Evolutionary conservation across 1,139 yeast species (phyloP).

Genomic region (Zhuliangozyma parablackwelliae): DNA sequence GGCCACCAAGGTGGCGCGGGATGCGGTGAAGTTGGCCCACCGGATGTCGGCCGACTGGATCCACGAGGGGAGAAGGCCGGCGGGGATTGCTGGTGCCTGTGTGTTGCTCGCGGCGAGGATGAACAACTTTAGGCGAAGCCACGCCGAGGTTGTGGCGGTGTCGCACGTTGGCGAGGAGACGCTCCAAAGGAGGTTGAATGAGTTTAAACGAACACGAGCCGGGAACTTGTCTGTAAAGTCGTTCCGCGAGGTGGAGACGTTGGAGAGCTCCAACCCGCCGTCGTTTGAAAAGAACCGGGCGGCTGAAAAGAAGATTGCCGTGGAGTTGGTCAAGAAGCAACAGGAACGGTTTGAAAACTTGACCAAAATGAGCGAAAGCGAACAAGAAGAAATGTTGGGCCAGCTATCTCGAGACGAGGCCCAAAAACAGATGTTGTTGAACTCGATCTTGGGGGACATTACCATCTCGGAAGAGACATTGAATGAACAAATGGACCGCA

Average conservation of each 20-base stretch:
- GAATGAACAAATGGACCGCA: conserved; percentile 11
- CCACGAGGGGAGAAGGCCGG: conserved; percentile 94
- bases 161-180: conserved; percentile 96
- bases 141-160: conserved; percentile 89
- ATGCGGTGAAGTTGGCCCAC: conserved; percentile 81
- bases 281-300: conserved; percentile 56
- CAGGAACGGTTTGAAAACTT: conserved; percentile 10
- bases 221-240: conserved; percentile 69
- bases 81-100: conserved; percentile 98
- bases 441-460: conserved; percentile 21
- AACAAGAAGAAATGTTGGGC: conserved; percentile 1
- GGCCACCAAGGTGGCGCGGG: conserved; percentile 72
- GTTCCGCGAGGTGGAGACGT: conserved; percentile 47
- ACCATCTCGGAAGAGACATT: conserved; percentile 16
- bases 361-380: conserved; percentile 6
- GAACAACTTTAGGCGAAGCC: conserved; percentile 90
- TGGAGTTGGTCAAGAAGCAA: conserved; percentile 9
- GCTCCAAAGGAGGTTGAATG: conserved; percentile 81
- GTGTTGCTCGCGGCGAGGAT: conserved; percentile 87
- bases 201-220: conserved; percentile 74
- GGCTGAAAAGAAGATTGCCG: conserved; percentile 22
- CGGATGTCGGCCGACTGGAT: conserved; percentile 96
- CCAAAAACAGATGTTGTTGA: conserved; percentile 14
- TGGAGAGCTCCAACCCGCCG: conserved; percentile 72
- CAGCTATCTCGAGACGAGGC: conserved; percentile 9